Conservation (phyloP, 73 alveolate genomes). For the Symbiodinium pilosum region DNA sequence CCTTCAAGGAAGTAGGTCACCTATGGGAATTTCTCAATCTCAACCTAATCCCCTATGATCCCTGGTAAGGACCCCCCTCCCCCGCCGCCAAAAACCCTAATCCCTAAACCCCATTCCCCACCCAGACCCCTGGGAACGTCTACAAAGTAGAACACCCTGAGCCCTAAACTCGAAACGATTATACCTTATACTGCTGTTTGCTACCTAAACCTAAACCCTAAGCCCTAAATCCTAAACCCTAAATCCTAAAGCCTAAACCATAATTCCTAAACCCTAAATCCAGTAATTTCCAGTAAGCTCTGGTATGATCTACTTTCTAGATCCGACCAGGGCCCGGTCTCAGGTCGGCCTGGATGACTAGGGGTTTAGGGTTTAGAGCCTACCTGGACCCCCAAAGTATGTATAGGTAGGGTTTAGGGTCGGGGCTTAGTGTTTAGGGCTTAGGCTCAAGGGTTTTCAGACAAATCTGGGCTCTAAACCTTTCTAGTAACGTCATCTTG, state of each 20-base stretch:
- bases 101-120: neutral
- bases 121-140: neutral
- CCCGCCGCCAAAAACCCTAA: neutral
- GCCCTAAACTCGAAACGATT: neutral
- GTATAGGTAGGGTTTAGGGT: too few species aligned
- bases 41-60: neutral
- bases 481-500: too few species aligned
- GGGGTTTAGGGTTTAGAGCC: too few species aligned
- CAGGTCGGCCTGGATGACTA: too few species aligned
- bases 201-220: neutral
- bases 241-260: neutral
- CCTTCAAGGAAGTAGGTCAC: too few species aligned
- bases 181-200: neutral
- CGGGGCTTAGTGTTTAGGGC: too few species aligned
- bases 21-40: neutral
- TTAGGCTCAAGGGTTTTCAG: too few species aligned
- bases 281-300: too few species aligned
- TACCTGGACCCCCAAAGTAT: too few species aligned
- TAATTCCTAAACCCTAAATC: neutral
- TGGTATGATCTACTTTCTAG: too few species aligned
- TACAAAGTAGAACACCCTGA: neutral
- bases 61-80: neutral
- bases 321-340: too few species aligned
- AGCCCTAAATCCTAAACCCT: neutral
- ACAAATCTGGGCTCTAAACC: too few species aligned